phyloP scores from a whole-genome alignment of 345 rosid species.

The Ceriops tagal region DNA sequence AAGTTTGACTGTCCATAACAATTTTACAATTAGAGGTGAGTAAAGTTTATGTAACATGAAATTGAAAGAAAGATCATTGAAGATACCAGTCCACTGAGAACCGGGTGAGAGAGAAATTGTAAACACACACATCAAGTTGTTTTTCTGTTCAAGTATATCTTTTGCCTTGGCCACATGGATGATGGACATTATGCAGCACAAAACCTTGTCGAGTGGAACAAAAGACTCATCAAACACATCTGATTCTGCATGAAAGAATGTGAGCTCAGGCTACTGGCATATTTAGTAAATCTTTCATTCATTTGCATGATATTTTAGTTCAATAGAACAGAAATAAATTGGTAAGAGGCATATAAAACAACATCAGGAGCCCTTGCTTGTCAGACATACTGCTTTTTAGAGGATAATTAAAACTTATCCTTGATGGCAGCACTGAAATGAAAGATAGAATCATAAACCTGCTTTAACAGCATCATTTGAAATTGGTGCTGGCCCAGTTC shows the following conservation, averaged over 20 bases:
- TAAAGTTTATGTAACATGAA: neutral
- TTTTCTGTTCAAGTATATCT: conserved; percentile 50
- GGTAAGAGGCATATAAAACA: too few species aligned
- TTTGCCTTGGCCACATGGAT: conserved; percentile 54
- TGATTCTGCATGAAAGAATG: conserved; percentile 42
- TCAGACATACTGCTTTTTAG: too few species aligned
- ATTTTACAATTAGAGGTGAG: conserved; percentile 14
- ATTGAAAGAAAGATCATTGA: conserved; percentile 8
- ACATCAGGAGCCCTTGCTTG: too few species aligned
- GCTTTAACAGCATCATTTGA: conserved; percentile 48
- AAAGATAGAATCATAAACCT: conserved; percentile 42
- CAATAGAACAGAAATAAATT: too few species aligned
- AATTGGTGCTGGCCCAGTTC: conserved; percentile 35
- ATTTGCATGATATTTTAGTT: too few species aligned
- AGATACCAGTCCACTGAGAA: conserved; percentile 78
- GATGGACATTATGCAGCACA: conserved; percentile 64
- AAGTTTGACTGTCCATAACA: conserved; percentile 61
- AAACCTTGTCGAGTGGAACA: conserved; percentile 58
- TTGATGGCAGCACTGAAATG: conserved; percentile 3
- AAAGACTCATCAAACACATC: conserved; percentile 47
- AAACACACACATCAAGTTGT: conserved; percentile 52
- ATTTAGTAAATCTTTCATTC: neutral
- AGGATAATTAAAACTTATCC: too few species aligned
- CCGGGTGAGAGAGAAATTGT: conserved; percentile 57
- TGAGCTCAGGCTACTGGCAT: neutral